These are phyloP conservation scores for Jaltomata sinuosa DNA, from an alignment of 257 asterid genomes.

Conservation along the genomic window DNA sequence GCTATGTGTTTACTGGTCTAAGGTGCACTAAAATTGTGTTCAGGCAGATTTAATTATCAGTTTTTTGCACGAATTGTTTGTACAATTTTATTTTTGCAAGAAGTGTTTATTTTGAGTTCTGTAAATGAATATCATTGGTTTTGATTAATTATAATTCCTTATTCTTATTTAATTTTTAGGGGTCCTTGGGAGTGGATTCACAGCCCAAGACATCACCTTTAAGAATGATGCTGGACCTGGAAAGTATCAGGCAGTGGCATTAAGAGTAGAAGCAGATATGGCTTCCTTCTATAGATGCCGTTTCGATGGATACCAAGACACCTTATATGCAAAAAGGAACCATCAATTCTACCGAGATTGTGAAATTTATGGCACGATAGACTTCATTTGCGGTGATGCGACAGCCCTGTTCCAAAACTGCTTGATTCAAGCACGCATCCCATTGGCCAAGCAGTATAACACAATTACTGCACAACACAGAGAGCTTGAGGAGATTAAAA, in stretches of 20 bases:
- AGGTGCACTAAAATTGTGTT: too few relatives aligned
- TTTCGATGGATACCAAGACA: conserved; percentile 16
- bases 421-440: not conserved
- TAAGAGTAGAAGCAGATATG: not conserved
- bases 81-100: too few relatives aligned
- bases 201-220: not conserved
- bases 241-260: not conserved
- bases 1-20: too few relatives aligned
- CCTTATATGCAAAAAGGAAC: not conserved
- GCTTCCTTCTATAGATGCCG: conserved; percentile 1
- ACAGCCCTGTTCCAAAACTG: not conserved
- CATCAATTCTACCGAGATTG: conserved; percentile 6
- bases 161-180: not conserved
- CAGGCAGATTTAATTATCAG: too few relatives aligned
- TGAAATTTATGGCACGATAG: conserved; percentile 2
- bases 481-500: not conserved
- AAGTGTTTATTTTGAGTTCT: too few relatives aligned
- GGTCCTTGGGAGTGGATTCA: not conserved
- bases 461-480: conserved; percentile 3
- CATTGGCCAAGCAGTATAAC: too few relatives aligned
- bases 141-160: not conserved
- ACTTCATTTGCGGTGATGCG: not conserved
- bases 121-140: too few relatives aligned
- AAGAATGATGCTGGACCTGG: not conserved
- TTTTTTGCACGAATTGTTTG: too few relatives aligned